Evolutionary conservation across 805 yeast genomes (phyloP).

Genomic region (Candida methanosorbosa): DNA sequence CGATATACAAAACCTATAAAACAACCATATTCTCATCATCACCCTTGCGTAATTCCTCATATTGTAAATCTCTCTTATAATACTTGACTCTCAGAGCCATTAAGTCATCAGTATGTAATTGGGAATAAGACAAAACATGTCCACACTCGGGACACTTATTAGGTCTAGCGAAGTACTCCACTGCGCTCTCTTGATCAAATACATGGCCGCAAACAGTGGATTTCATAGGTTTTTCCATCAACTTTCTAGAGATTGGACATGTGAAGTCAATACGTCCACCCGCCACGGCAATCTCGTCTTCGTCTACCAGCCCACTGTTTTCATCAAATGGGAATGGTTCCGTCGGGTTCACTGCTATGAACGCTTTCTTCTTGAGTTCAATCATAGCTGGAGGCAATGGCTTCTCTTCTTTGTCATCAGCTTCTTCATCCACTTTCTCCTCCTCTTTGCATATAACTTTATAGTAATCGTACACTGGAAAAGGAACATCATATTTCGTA

Average conservation of each 20-base stretch:
- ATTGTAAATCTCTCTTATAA: constrained; percentile 17
- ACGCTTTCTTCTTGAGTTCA: constrained; percentile 28
- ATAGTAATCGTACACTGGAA: too few species aligned
- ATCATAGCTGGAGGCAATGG: too few species aligned
- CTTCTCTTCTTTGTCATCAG: too few species aligned
- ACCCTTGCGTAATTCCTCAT: constrained; percentile 9
- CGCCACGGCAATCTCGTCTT: constrained; percentile 54
- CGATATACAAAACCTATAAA: too few species aligned
- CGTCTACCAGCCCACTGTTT: constrained; percentile 18
- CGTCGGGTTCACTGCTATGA: constrained; percentile 50
- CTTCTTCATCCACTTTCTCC: too few species aligned
- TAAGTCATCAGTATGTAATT: constrained; percentile 41
- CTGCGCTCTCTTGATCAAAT: constrained; percentile 42
- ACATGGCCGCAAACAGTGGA: constrained; percentile 53
- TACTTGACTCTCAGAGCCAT: constrained; percentile 49
- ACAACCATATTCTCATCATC: too few species aligned
- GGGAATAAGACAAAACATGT: too few species aligned
- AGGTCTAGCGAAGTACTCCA: constrained; percentile 21
- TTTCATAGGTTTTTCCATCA: constrained; percentile 46
- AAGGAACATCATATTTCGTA: too few species aligned
- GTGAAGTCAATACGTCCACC: constrained; percentile 65
- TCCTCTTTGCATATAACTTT: too few species aligned
- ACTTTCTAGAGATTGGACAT: constrained; percentile 56
- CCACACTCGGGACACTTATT: constrained; percentile 54
- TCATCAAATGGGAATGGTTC: constrained; percentile 45